Evolutionary conservation across 2,329 filamentous ascomycete genomes (phyloP).

Genomic region (Neodidymelliopsis sp.): DNA sequence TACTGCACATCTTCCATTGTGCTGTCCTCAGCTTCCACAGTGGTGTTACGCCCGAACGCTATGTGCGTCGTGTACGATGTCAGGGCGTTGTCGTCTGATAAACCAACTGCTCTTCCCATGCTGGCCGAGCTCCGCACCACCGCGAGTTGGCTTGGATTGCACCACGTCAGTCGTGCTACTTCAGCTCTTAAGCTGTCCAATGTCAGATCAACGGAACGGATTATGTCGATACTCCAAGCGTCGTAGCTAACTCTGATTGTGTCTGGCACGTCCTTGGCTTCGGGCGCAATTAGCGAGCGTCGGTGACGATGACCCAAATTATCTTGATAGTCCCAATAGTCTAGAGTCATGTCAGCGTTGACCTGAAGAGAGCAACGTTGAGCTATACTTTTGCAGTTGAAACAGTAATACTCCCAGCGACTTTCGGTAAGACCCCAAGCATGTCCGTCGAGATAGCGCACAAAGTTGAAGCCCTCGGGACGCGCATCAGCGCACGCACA

Average conservation of each 20-base stretch:
- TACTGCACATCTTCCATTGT: conserved; percentile 14
- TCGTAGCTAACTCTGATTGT: conserved; percentile 1
- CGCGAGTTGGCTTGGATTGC: conserved; percentile 14
- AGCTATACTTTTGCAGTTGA: conserved; percentile 12
- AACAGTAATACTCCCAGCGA: conserved; percentile 15
- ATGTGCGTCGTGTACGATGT: conserved; percentile 4
- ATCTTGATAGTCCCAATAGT: neutral
- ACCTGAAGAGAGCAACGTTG: neutral
- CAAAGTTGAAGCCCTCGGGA: conserved; percentile 5
- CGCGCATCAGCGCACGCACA: conserved; percentile 22
- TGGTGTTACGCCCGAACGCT: neutral
- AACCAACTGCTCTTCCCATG: conserved; percentile 4
- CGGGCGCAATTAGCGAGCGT: neutral
- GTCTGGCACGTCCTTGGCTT: neutral
- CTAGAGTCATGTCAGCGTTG: neutral
- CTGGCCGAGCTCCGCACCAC: conserved; percentile 1
- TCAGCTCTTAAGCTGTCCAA: conserved; percentile 11
- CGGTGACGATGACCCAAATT: neutral
- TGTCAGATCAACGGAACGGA: conserved; percentile 15
- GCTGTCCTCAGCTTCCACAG: neutral
- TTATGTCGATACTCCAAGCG: conserved; percentile 5
- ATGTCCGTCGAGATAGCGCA: conserved; percentile 11
- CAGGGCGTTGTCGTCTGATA: conserved; percentile 6
- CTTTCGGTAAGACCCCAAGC: neutral
- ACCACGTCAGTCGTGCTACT: conserved; percentile 24